These are phyloP conservation scores for Pythium pyrilobum DNA, from an alignment of 352 stramenopile species.

Conservation along the genomic window DNA sequence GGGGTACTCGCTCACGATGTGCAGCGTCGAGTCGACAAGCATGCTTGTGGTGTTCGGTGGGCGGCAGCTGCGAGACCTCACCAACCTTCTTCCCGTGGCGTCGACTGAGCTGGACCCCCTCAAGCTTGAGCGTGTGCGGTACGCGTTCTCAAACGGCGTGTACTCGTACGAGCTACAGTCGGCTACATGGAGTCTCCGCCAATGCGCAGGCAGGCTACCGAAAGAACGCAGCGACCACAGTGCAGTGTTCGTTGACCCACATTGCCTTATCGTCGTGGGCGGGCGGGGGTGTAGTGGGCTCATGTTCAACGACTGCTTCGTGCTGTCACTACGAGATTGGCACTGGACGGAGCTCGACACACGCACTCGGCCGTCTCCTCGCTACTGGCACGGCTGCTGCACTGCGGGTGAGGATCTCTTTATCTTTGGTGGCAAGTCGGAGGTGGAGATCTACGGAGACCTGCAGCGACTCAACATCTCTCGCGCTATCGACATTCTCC, in stretches of 20 bases:
- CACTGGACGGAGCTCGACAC: conserved; percentile 30
- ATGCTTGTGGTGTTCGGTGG: conserved; percentile 48
- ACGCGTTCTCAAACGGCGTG: conserved; percentile 55
- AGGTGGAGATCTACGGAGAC: conserved; percentile 43
- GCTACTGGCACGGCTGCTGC: conserved; percentile 23
- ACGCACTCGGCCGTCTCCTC: conserved; percentile 4
- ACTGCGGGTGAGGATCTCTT: conserved; percentile 28
- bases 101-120: conserved; percentile 24
- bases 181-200: conserved; percentile 29
- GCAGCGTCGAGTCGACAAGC: neutral
- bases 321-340: conserved; percentile 42
- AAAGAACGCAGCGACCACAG: conserved; percentile 52
- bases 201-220: conserved; percentile 31
- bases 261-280: conserved; percentile 44
- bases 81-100: conserved; percentile 27
- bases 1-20: conserved; percentile 59
- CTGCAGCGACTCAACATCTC: conserved; percentile 29
- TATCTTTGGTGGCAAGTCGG: conserved; percentile 62
- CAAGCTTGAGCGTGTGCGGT: conserved; percentile 50
- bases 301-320: conserved; percentile 44
- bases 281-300: conserved; percentile 48
- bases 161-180: conserved; percentile 42
- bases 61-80: conserved; percentile 42
- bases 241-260: conserved; percentile 42
- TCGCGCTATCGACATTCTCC: neutral